These are phyloP conservation scores for Nannochloropsis granulata DNA, from an alignment of 108 stramenopile genomes.

Conservation along the genomic window DNA sequence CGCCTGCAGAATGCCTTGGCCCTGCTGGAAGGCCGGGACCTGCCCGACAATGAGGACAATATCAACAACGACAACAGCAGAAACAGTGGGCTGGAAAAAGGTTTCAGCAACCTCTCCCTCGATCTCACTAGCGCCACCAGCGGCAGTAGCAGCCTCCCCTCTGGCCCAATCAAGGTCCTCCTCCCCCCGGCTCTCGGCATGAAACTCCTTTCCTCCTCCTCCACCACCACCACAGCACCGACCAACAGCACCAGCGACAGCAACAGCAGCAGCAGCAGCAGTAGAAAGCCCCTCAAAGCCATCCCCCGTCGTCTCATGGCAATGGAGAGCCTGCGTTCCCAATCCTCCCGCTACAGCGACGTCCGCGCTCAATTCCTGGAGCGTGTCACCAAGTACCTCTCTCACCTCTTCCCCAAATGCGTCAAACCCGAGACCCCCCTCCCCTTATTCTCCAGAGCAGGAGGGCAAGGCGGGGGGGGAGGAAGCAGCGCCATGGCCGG, in stretches of 20 bases:
- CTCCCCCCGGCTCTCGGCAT: background rate
- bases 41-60: background rate
- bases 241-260: too few species aligned
- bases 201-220: background rate
- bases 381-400: background rate
- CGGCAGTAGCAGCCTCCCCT: background rate
- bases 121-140: background rate
- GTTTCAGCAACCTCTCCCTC: background rate
- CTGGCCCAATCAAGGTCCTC: background rate
- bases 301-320: background rate
- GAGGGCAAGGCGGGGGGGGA: background rate
- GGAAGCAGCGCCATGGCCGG: background rate
- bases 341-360: background rate
- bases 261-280: background rate
- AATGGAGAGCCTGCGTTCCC: background rate
- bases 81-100: background rate
- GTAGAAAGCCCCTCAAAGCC: background rate
- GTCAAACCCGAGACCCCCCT: background rate
- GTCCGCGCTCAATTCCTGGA: background rate
- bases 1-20: background rate
- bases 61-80: background rate
- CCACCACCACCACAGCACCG: background rate
- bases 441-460: background rate
- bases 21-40: background rate
- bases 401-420: background rate